These are phyloP conservation scores for Coemansia sp. DNA, from an alignment of 192 early-diverging fungal species.

Conservation along the genomic window DNA sequence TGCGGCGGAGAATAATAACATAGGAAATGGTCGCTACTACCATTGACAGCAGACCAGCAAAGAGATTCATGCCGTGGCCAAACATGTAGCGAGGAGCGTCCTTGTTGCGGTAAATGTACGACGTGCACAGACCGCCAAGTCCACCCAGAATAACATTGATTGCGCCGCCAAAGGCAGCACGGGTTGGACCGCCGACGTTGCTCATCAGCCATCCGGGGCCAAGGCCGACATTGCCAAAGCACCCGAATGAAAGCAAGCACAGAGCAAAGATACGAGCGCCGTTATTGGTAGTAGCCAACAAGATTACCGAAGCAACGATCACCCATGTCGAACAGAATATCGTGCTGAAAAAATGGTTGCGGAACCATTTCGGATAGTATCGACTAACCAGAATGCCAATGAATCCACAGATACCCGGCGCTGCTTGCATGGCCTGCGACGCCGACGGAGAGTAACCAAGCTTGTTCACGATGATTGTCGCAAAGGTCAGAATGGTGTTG, in stretches of 20 bases:
- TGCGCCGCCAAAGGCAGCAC: constrained; percentile 35
- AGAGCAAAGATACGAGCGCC: constrained; percentile 49
- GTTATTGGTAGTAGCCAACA: constrained; percentile 42
- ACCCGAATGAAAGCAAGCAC: constrained; percentile 45
- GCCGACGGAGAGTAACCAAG: constrained; percentile 36
- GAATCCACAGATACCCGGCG: constrained; percentile 45
- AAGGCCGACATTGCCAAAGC: constrained; percentile 48
- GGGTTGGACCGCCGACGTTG: constrained; percentile 49
- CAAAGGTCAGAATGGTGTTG: constrained; percentile 50
- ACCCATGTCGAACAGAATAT: constrained; percentile 48
- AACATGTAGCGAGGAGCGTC: constrained; percentile 44
- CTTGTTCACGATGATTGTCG: constrained; percentile 45
- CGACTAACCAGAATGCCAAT: constrained; percentile 32
- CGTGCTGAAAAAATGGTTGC: constrained; percentile 36
- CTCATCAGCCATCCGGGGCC: constrained; percentile 52
- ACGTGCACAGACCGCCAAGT: constrained; percentile 46
- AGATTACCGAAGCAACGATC: constrained; percentile 27
- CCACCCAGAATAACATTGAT: constrained; percentile 48
- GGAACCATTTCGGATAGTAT: constrained; percentile 37
- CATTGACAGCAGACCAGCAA: constrained; percentile 35
- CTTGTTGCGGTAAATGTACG: constrained; percentile 50
- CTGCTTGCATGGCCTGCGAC: constrained; percentile 49
- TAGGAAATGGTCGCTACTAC: constrained; percentile 27
- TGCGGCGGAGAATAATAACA: constrained; percentile 26
- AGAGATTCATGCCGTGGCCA: constrained; percentile 55